These are phyloP conservation scores for Dictyostelium intermedium DNA, from an alignment of 78 protist genomes.

Conservation along the genomic window DNA sequence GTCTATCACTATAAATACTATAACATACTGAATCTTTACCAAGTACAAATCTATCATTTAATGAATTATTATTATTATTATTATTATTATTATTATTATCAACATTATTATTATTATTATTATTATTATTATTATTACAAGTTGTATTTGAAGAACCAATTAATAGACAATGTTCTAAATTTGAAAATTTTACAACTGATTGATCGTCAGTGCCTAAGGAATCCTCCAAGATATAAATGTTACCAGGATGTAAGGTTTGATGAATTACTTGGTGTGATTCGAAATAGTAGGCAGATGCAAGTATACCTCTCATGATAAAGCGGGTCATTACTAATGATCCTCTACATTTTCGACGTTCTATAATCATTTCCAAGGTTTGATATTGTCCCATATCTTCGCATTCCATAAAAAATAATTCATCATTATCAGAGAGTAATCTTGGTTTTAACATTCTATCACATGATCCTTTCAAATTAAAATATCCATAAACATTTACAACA, in stretches of 20 bases:
- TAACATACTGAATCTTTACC: neutral
- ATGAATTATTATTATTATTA: neutral
- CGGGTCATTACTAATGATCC: neutral
- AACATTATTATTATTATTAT: too few species aligned
- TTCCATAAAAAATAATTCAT: neutral
- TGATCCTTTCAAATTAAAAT: neutral
- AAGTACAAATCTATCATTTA: slow-evolving; percentile 11
- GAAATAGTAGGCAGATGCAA: neutral
- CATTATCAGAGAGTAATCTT: neutral
- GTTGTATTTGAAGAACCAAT: neutral
- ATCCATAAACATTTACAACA: neutral
- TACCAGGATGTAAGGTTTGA: neutral
- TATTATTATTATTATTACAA: neutral
- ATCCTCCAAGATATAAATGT: neutral
- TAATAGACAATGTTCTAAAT: slow-evolving; percentile 1
- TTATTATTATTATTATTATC: neutral
- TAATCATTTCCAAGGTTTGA: slow-evolving; percentile 3
- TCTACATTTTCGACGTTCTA: neutral
- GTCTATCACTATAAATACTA: slow-evolving; percentile 1
- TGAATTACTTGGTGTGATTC: neutral
- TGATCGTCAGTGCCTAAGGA: neutral
- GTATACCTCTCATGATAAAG: neutral
- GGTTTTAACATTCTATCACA: neutral
- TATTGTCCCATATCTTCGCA: neutral
- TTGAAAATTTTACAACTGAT: slow-evolving; percentile 1